Evolutionary conservation across 2,329 filamentous ascomycete genomes (phyloP).

Genomic region (Ophiostoma novo-ulmi): DNA sequence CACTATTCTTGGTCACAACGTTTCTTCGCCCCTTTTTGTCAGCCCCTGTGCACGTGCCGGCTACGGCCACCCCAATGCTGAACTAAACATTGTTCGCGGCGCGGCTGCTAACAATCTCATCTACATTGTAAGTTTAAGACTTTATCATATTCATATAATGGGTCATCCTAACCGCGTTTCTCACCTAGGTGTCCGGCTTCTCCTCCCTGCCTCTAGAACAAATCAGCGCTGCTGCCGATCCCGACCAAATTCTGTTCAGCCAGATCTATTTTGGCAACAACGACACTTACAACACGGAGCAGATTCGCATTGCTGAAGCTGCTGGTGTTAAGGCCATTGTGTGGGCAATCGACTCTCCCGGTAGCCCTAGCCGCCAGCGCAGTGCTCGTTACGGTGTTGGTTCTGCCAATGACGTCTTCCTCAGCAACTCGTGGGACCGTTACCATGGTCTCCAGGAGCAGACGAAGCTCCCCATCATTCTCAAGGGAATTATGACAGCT

Average conservation of each 20-base stretch:
- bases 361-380: conserved; percentile 3
- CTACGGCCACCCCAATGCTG: conserved; percentile 8
- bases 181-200: background rate
- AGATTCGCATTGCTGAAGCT: background rate
- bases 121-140: background rate
- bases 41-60: conserved; percentile 8
- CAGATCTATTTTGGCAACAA: conserved; percentile 12
- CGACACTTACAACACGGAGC: conserved; percentile 8
- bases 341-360: conserved; percentile 6
- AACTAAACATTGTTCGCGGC: conserved; percentile 4
- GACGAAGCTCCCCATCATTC: background rate
- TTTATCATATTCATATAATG: background rate
- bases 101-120: conserved; percentile 9
- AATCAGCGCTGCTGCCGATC: conserved; percentile 10
- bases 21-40: background rate
- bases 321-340: conserved; percentile 7
- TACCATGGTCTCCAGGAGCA: background rate
- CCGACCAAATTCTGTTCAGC: background rate
- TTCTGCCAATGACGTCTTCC: background rate
- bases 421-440: conserved; percentile 3
- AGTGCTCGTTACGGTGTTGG: conserved; percentile 9
- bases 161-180: background rate
- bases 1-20: conserved; percentile 2
- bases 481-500: conserved; percentile 9
- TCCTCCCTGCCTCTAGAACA: background rate